These are phyloP conservation scores for Candida maltosa DNA, from an alignment of 805 yeast species.

Conservation along the genomic window DNA sequence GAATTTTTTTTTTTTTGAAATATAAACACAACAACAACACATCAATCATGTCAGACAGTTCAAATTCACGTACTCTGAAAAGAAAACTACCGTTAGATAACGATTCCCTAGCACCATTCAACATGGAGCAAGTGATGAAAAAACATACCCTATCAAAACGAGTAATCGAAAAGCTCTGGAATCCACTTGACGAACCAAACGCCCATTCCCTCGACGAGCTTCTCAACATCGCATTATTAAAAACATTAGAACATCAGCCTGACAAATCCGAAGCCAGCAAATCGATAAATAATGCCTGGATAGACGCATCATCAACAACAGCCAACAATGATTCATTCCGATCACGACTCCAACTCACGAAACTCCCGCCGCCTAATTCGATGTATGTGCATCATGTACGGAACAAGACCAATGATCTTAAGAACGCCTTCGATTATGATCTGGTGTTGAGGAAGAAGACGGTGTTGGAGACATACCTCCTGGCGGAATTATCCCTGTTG, in stretches of 20 bases:
- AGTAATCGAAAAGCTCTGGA: constrained; percentile 28
- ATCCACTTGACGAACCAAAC: constrained; percentile 17
- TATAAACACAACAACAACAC: too few species aligned
- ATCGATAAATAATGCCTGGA: constrained; percentile 23
- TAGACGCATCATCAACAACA: too few species aligned
- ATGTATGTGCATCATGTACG: constrained; percentile 11
- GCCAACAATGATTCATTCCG: constrained; percentile 17
- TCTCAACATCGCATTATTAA: constrained; percentile 22
- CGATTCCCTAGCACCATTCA: too few species aligned
- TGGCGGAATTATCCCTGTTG: constrained; percentile 39
- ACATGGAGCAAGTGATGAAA: constrained; percentile 2
- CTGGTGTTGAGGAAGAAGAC: constrained; percentile 19
- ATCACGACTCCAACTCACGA: constrained; percentile 21
- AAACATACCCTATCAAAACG: constrained; percentile 19
- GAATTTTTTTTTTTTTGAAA: too few species aligned
- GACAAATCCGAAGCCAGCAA: constrained; percentile 13
- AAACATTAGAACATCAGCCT: constrained; percentile 18
- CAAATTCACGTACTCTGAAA: too few species aligned
- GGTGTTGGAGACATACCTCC: constrained; percentile 32
- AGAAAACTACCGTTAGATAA: too few species aligned
- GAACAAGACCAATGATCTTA: constrained; percentile 10
- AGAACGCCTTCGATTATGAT: constrained; percentile 22
- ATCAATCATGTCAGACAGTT: too few species aligned
- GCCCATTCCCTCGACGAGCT: constrained; percentile 18
- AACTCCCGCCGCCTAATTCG: constrained; percentile 20